Conservation (phyloP, 345 rosid genomes). For the Atalantia buxifolia region DNA sequence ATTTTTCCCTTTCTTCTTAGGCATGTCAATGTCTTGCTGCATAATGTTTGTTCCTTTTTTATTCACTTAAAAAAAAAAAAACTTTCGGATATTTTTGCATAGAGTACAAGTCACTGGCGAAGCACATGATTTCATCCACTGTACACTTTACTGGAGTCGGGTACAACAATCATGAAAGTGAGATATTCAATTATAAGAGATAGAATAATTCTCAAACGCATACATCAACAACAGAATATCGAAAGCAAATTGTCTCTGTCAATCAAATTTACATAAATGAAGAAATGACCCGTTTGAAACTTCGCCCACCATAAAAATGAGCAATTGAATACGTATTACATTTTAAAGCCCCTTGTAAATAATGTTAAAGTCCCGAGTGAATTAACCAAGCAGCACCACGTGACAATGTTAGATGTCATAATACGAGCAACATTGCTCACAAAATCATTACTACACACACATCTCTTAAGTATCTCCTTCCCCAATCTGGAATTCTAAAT, state of each 20-base stretch:
- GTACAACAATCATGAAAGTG: background rate
- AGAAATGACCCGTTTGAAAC: too few relatives aligned
- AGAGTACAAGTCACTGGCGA: background rate
- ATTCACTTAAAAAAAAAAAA: background rate
- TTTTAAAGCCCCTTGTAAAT: too few relatives aligned
- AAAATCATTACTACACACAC: background rate
- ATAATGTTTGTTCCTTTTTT: background rate
- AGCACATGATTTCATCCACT: background rate
- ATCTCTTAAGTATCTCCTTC: background rate
- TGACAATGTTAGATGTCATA: too few relatives aligned
- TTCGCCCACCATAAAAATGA: background rate
- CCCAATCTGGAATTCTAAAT: background rate
- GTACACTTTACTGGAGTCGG: background rate
- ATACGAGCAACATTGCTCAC: too few relatives aligned
- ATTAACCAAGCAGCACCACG: too few relatives aligned
- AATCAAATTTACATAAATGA: background rate
- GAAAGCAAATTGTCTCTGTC: background rate
- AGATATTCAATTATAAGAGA: background rate
- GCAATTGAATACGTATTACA: too few relatives aligned
- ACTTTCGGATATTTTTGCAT: background rate
- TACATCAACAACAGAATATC: background rate
- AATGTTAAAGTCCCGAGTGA: too few relatives aligned
- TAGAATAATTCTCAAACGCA: background rate
- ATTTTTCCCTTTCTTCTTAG: background rate
- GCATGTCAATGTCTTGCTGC: background rate